These are phyloP conservation scores for Diaporthe sp. DNA, from an alignment of 2,329 filamentous ascomycete genomes.

Conservation along the genomic window DNA sequence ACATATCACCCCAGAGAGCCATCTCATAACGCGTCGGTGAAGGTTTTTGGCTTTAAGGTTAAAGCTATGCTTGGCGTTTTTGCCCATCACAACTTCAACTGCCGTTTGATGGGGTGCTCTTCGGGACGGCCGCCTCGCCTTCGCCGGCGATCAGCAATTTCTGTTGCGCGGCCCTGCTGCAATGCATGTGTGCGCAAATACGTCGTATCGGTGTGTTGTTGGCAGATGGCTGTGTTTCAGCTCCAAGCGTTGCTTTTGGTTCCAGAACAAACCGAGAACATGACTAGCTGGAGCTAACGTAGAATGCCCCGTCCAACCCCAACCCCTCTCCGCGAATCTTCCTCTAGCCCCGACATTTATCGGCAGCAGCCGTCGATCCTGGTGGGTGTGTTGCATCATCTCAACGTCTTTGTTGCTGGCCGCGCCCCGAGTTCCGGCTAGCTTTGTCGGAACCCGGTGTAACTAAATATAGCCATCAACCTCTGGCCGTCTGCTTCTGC, in stretches of 20 bases:
- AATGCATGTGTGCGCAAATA: not conserved
- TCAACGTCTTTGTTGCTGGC: not conserved
- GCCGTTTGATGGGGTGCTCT: constrained; percentile 4
- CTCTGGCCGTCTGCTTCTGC: not conserved
- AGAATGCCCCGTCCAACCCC: not conserved
- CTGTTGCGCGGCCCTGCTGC: constrained; percentile 21
- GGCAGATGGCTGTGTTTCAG: not conserved
- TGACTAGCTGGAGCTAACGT: not conserved
- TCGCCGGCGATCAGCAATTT: not conserved
- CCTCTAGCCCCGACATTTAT: not conserved
- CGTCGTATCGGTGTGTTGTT: constrained; percentile 12
- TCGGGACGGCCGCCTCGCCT: constrained; percentile 1
- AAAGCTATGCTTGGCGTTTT: constrained; percentile 7
- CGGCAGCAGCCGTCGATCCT: constrained; percentile 18
- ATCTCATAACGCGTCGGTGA: not conserved
- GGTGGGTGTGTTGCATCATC: not conserved
- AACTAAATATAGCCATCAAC: constrained; percentile 6
- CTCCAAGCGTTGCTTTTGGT: not conserved
- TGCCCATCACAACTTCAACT: constrained; percentile 1
- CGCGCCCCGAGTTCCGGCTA: constrained; percentile 1
- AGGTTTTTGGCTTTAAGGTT: constrained; percentile 18
- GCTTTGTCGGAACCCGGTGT: not conserved
- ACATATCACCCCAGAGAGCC: not conserved
- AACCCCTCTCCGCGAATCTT: not conserved
- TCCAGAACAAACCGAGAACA: not conserved